Evolutionary conservation across 1,284 basidiomycete genomes (phyloP), one percentile per base, ranked within the genome.

Genomic region (Omphalotus olearius): DNA sequence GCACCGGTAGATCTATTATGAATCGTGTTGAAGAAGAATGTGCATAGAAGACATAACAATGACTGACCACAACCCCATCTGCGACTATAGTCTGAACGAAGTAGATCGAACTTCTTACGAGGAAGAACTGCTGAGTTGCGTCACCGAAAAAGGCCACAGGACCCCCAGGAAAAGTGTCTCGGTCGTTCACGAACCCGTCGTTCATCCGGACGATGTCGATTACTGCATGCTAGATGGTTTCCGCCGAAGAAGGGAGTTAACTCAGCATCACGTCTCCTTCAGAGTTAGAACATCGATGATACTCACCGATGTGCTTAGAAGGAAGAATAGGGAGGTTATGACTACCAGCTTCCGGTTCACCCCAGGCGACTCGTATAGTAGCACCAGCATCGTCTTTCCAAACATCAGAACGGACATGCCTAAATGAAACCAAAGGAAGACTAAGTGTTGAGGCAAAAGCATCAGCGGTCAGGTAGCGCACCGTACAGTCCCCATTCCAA

Each of bases 401-500:
- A 44, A 51, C 28, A 51, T 25, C 17, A 42, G 35, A 11, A 51
- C 30, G 11, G 25, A 43, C n/a, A 25, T 33, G n/a, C 49, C 49
- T 51, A 10, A 7, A 4, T 1, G n/a, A 25, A 7, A n/a, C 10
- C 17, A 9, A 17, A 33, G 17, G 7, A 6, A 4, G 4, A 4
- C 3, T 43, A 3, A 43, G 4, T 43, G 17, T 1, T 43, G n/a
- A n/a, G n/a, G n/a, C 10, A n/a, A n/a, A n/a, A n/a, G 9, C n/a
- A 7, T 9, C 3, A 3, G 13, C 13, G 42, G 16, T 17, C 28
- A 30, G 11, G 6, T 0, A n/a, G 13, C 41, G 33, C 16, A 51
- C 49, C 49, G 28, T 51, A 51, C 5, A 51, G 33, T 9, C 41
- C 49, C 49, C 49, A 51, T 38, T 51, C 49, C 1, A 51, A 26